Base-by-base conservation (phyloP, 2,329 filamentous ascomycete genomes). In the Talaromyces piceae region DNA sequence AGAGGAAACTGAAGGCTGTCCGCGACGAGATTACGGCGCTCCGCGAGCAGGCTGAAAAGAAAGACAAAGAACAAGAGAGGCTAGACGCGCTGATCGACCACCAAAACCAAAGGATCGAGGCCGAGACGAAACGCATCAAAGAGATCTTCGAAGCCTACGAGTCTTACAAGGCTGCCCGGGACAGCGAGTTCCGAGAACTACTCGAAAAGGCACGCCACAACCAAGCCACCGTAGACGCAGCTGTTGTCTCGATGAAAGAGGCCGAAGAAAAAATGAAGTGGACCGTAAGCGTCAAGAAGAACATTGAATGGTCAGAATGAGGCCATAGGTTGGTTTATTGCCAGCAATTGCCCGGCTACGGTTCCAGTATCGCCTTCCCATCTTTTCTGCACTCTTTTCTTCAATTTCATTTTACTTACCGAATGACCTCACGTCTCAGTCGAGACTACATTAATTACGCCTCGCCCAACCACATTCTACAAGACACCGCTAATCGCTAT, bases 231-330 rank as follows among this genome's bases (percentile, higher is more conserved):
- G 65, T 74, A 22, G 64, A 71, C 18, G 56, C 62, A 6, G 65
- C 65, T 30, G 60, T 75, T 33, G 63, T 62, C 26, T 67, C 72
- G 18, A 59, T 75, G 56, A 67, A 66, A 44, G 65, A 71, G 51
- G 67, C 69, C 1, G 66, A 70, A 49, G 71, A 63, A 3, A 61
- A 71, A 55, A 76, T 77, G 74, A 73, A 65, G 57, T 76, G 74
- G 72, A 67, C 67, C n/a, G 69, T 76, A 47, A 71, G 68, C 30
- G 60, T 76, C 49, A 68, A 71, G 50, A 58, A 60, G 28, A 58
- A 68, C 47, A 58, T 69, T 49, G 61, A 59, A 49, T 61, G 58
- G 41, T 55, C 61, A 41, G 57, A 63, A 45, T 66, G 59, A 56
- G 47, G n/a, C 39, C n/a, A n/a, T n/a, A 25, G 23, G 5, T 22